phyloP scores from a whole-genome alignment of 768 basidiomycete species.

The Suillus plorans region DNA sequence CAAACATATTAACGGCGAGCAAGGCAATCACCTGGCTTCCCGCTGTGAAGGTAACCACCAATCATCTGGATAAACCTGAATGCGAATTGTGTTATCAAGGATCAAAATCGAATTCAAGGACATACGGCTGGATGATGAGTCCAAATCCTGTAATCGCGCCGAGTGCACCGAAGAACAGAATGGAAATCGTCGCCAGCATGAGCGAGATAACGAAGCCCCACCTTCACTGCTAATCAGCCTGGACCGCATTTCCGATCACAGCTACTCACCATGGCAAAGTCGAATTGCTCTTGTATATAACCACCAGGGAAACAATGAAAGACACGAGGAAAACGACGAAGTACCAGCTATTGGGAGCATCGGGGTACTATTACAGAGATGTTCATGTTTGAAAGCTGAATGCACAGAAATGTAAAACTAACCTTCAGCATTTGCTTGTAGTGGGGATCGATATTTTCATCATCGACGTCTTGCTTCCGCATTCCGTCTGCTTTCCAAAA shows the following conservation, averaged over 20 bases:
- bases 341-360: conserved; percentile 27
- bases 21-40: conserved; percentile 19
- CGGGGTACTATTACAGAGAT: conserved; percentile 15
- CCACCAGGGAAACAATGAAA: conserved; percentile 7
- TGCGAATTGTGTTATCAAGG: neutral
- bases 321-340: conserved; percentile 12
- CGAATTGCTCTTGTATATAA: conserved; percentile 39
- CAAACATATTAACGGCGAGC: neutral
- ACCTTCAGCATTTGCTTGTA: conserved; percentile 54
- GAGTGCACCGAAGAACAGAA: conserved; percentile 46
- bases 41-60: conserved; percentile 32
- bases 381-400: neutral
- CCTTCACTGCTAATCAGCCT: conserved; percentile 23
- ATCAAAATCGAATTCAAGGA: neutral
- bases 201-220: conserved; percentile 50
- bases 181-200: conserved; percentile 43
- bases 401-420: conserved; percentile 1
- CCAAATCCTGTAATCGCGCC: conserved; percentile 46
- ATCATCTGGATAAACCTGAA: conserved; percentile 47
- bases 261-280: conserved; percentile 44
- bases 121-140: conserved; percentile 42
- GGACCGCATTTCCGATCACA: neutral
- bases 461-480: conserved; percentile 27
- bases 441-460: conserved; percentile 43
- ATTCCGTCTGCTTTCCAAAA: conserved; percentile 45